Base-by-base conservation (phyloP, 2,329 filamentous ascomycete genomes). In the Orbilia blumenaviensis region DNA sequence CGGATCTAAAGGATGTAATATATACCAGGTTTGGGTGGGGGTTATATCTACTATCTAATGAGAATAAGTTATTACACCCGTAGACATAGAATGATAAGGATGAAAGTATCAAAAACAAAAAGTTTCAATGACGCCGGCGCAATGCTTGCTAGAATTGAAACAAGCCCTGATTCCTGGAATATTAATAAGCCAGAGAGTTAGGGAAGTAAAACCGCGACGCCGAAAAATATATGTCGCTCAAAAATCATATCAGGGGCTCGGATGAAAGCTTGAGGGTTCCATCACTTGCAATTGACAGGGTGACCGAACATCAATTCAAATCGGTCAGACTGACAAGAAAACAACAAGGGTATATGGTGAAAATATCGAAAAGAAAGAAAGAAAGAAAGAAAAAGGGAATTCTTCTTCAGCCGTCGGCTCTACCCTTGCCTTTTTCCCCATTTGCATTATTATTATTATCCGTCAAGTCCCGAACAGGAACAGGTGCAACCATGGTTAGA, bases 401-500 rank as follows among this genome's bases (percentile, higher is more conserved):
- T 36, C n/a, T 10, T 16, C 27, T 25, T 34, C 27, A 16, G 18
- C 14, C 27, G 34, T 63, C 16, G 44, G 41, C 60, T 27, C 46
- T 68, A 32, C 34, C 44, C 41, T 68, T 68, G n/a, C 71, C 62
- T 14, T 58, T 63, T 5, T 27, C 34, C 8, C 36, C 42, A 46
- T 8, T 34, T 21, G 21, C 52, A 16, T 8, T 8, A 2, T n/a
- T 21, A 42, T 44, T 50, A n/a, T n/a, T n/a, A n/a, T n/a, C 21
- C 3, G 27, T 42, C 61, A 10, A 29, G n/a, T 2, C n/a, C 9
- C 18, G 27, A 9, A 56, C 32, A n/a, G 54, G 46, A 27, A 62
- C 8, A 12, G 54, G 54, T 16, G 52, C 0, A 32, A 32, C 34
- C 16, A 38, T 38, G 38, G 46, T 67, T 7, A 68, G 18, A 16